Evolutionary conservation across 2,329 filamentous ascomycete species (phyloP), one percentile per base, ranked within the genome.

Genomic region (Lachnellula arida): DNA sequence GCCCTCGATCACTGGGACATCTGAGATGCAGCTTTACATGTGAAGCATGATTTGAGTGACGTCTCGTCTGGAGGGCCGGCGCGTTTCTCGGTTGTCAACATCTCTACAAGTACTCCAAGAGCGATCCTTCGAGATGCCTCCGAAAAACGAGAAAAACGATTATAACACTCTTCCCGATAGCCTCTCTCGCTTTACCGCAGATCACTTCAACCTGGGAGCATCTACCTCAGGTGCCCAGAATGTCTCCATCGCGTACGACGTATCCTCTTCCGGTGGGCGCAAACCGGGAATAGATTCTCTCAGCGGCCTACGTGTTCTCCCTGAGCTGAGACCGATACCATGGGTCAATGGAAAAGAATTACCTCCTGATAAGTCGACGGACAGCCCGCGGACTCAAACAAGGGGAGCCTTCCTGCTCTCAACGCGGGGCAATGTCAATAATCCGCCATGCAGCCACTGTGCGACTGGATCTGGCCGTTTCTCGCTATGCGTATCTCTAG

Each of bases 301-400:
- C 4, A 57, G 56, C 7, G 49, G 44, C 6, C 51, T 65, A 15
- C 47, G 54, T 4, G 57, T 55, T 15, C 56, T 65, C 4, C 64
- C 64, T 34, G 58, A 63, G 32, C 19, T 66, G 5, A 52, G 64
- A 39, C 17, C 55, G 2, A 64, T 65, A 46, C 64, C 64, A 35
- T 66, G 63, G 63, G 54, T 53, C 15, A 12, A 37, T 14, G 62
- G 63, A n/a, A 61, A 60, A 46, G 59, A 64, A 40, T 22, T 65
- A 3, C 52, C 59, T 2, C 37, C 51, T 2, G 57, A 61, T 4
- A 61, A 60, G 34, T 60, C 58, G 4, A 58, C 53, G 2, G 49
- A 63, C 8, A 60, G 59, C 43, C 35, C 55, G 19, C 54, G 64
- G 9, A 39, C 55, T 39, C 64, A 65, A 44, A 64, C 60, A 14